Base-by-base conservation (phyloP, 345 rosid genomes). In the Eucalyptus polybractea region DNA sequence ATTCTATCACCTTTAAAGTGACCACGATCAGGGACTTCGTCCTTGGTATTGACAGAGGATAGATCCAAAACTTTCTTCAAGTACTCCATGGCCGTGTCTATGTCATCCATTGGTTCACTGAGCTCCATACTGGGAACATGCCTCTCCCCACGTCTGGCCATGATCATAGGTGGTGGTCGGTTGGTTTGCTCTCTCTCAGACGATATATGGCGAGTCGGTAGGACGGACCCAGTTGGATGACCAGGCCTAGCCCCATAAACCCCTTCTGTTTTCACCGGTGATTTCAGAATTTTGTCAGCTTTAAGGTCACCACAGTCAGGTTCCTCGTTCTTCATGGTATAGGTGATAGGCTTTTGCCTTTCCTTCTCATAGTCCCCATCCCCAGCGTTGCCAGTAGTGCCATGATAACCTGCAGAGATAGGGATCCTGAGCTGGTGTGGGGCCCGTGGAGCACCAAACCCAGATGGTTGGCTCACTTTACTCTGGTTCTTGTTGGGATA, bases 31-130 rank as follows among this genome's bases (percentile, higher is more conserved):
- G 42, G 80, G 22, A 33, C 80, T 69, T 31, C 80, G 6, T 69
- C 80, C 80, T 33, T 69, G 80, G 69, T 80, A 10, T 89, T 89
- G 86, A 29, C 76, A 50, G 89, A 17, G 56, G 89, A 45, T 87
- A 90, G 91, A 65, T 87, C 87, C 24, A 62, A 87, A 60, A 89
- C 87, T 87, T 91, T 92, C 86, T 50, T 89, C 60, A 92, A 80
- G 90, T 54, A 89, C 54, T 58, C 62, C 86, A 91, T n/a, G 25
- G 94, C 93, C 19, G 87, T 45, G 83, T 24, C 47, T 54, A 91
- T 87, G 25, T 92, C 92, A 87, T 40, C 89, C 10, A 90, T 94
- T 42, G 95, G 94, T 42, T 72, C 21, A 76, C 92, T 86, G 37
- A 92, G 94, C 13, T 49, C 58, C 54, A 69, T 10, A 45, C 47